Conservation (phyloP, 441 rosid genomes). For the Euphorbia celastroides region DNA sequence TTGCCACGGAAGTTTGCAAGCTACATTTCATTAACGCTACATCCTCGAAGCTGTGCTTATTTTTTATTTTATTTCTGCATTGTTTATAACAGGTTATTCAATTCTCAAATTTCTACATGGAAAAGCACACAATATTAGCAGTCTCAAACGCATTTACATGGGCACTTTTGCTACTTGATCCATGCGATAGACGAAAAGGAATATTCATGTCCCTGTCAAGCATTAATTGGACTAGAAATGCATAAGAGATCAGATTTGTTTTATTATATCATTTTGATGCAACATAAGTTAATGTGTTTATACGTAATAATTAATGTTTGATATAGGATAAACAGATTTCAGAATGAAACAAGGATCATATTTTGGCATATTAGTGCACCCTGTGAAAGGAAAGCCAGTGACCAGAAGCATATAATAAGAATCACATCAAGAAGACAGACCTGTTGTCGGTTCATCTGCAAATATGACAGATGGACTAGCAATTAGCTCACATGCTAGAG, state of each 20-base stretch:
- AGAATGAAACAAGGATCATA: not conserved
- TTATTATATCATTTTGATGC: not conserved
- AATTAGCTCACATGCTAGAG: slow-evolving; percentile 88
- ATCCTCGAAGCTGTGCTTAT: not conserved
- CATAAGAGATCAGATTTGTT: not conserved
- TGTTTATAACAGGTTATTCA: not conserved
- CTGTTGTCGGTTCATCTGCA: slow-evolving; percentile 98
- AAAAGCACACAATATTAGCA: not conserved
- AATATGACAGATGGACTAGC: slow-evolving; percentile 96
- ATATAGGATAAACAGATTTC: not conserved
- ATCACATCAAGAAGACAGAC: slow-evolving; percentile 30
- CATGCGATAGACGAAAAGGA: not conserved
- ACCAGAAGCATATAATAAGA: not conserved
- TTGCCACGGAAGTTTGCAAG: not conserved
- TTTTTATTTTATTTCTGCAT: not conserved
- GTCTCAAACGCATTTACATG: not conserved
- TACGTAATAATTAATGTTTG: not conserved
- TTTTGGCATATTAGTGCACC: slow-evolving; percentile 4
- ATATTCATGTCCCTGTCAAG: not conserved
- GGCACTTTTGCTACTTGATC: not conserved
- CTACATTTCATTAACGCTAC: not conserved
- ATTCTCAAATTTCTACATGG: not conserved
- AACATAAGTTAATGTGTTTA: not conserved
- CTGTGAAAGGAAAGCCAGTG: not conserved
- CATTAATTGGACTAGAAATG: slow-evolving; percentile 1